Base-by-base conservation (phyloP, 164 flowering plant species). In the Sextonia rubra region DNA sequence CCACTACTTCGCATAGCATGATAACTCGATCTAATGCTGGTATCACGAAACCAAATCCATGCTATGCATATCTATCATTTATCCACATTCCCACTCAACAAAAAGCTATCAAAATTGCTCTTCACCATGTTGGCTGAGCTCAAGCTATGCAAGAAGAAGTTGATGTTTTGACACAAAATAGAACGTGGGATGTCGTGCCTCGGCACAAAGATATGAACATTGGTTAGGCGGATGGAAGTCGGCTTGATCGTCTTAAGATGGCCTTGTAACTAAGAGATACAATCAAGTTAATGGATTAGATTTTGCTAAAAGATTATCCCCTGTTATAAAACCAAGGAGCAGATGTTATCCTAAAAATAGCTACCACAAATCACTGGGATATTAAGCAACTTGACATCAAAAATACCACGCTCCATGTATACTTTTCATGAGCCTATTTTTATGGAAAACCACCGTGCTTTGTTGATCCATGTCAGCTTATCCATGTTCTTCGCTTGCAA, bases 401-500 rank as follows among this genome's bases (percentile, higher is more conserved):
- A 32, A 6, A 32, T 32, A 60, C 68, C 1, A 62, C 47, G 24
- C 24, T 71, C 4, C 74, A 71, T 30, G 68, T 44, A 4, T 18
- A 32, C 23, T 56, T 32, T 71, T 24, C 32, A 37, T 2, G 37
- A 22, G 12, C 55, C 3, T 12, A 68, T 71, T 5, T 71, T 11
- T 17, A 61, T 71, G 74, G 37, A 14, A 9, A 71, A 27, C 68
- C 37, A 26, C 66, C 9, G 0, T 58, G 75, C 22, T 67, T 55
- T 58, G 58, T 67, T 55, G 65, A 73, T 24, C 11, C 26, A 29
- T 8, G 12, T 2, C 4, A 25, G 17, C 75, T 64, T 6, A 18
- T 1, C n/a, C 15, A 66, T 73, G 71, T 17, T 4, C 29, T 18
- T 15, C 9, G 3, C 15, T 2, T 65, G 0, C 3, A 65, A 26